These are phyloP conservation scores for Extremus antarcticus DNA, from an alignment of 495 filamentous ascomycete genomes.

Conservation along the genomic window DNA sequence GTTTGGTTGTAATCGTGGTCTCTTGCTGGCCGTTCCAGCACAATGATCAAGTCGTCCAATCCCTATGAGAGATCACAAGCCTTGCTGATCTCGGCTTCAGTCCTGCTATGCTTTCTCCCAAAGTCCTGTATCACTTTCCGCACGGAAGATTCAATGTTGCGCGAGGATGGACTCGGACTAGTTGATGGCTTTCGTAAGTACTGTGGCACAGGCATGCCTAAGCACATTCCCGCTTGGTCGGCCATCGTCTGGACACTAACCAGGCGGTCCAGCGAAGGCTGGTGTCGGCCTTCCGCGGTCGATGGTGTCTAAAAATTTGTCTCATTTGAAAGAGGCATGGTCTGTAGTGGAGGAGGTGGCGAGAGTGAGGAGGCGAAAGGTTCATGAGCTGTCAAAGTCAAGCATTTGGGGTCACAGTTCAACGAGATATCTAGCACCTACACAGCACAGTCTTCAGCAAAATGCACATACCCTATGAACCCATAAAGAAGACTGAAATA, in stretches of 20 bases:
- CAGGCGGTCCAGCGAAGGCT: no score
- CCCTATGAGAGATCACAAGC: background rate
- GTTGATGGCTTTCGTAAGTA: no score
- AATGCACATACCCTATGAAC: background rate
- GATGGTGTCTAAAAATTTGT: no score
- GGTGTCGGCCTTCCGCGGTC: no score
- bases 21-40: background rate
- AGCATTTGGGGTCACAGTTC: no score
- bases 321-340: no score
- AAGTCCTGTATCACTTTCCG: background rate
- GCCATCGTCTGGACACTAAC: no score
- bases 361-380: no score
- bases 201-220: background rate
- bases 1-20: background rate
- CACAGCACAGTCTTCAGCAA: background rate
- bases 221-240: background rate
- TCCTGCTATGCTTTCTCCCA: background rate
- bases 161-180: no score
- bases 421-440: background rate
- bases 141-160: no score
- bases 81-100: background rate
- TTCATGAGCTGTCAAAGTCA: no score
- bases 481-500: background rate
- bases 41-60: background rate
- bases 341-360: no score